Percentiles rank a stretch among this genome's conserved stretches.
Conservation (phyloP, 179 eudicot species). For the Patellifolia procumbens region DNA sequence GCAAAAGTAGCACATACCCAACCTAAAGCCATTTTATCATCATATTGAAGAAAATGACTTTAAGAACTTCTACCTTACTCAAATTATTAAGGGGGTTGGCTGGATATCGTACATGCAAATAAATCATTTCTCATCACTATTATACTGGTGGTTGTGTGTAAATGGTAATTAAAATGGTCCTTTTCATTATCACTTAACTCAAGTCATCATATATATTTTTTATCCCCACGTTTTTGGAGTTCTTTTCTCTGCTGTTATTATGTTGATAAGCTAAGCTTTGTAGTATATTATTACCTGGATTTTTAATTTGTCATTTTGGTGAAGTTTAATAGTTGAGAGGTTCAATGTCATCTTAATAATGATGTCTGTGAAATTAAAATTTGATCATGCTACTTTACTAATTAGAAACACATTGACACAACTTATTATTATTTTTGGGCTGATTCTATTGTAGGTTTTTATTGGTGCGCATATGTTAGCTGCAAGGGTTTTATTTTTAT, state of each 20-base stretch:
- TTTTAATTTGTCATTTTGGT: too few relatives aligned
- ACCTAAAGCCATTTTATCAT: slow-evolving; percentile 4
- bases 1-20: slow-evolving; percentile 6
- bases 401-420: too few relatives aligned
- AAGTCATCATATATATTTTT: neutral
- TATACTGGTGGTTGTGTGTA: neutral
- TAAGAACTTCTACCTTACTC: neutral
- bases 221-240: slow-evolving; percentile 14
- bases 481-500: too few relatives aligned
- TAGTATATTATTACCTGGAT: too few relatives aligned
- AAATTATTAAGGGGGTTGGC: neutral
- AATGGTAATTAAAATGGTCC: neutral
- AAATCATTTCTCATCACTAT: neutral
- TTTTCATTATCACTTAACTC: neutral
- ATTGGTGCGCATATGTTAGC: too few relatives aligned
- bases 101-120: slow-evolving; percentile 18
- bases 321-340: too few relatives aligned
- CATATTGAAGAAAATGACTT: slow-evolving; percentile 17
- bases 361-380: too few relatives aligned
- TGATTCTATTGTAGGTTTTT: too few relatives aligned
- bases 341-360: too few relatives aligned
- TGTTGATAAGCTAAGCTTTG: neutral
- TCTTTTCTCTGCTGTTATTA: slow-evolving; percentile 1
- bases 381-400: too few relatives aligned
- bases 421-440: too few relatives aligned